Base-by-base conservation (phyloP, 257 asterid genomes). In the Echium plantagineum region DNA sequence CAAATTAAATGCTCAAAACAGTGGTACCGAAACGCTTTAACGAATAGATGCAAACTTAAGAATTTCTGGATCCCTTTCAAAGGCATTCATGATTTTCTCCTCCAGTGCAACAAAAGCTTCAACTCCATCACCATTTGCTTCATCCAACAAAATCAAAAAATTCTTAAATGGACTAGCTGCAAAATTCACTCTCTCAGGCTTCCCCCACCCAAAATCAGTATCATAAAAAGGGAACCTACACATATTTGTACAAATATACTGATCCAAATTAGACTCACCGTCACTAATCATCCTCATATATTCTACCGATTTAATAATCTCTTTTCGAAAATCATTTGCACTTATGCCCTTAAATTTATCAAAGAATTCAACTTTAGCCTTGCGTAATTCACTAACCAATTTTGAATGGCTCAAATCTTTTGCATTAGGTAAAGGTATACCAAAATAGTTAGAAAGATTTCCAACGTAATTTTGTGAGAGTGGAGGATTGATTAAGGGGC, bases 161-260 rank as follows among this genome's bases (percentile, higher is more conserved):
- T 60, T 60, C 64, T 60, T 60, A 3, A 19, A 30, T 10, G 10
- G 10, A 10, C 31, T 31, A 19, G 4, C 18, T 12, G 47, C 24
- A 60, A 38, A 16, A 2, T 28, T 60, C 7, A 60, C 64, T 12
- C 21, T 10, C 12, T 10, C 8, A 15, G 63, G 63, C 17, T 55
- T 65, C 8, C 69, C 58, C 15, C 21, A 5, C 16, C 69, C 69
- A 26, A 57, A 57, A 1, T 65, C 58, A 46, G 38, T 26, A 5
- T 59, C 47, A 6, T 46, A 57, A 42, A 57, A 31, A 0, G 69
- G 58, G 28, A 21, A 28, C 2, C 31, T 24, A 30, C 60, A 56
- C 26, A 48, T 22, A 15, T 47, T 65, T n/a, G 15, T 4, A 38
- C 26, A 47, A 18, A 12, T 0, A 18, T 46, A 64, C 22, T 26